Evolutionary conservation across 306 rosid genomes (phyloP).

Genomic region (Heteromeles arbutifolia): DNA sequence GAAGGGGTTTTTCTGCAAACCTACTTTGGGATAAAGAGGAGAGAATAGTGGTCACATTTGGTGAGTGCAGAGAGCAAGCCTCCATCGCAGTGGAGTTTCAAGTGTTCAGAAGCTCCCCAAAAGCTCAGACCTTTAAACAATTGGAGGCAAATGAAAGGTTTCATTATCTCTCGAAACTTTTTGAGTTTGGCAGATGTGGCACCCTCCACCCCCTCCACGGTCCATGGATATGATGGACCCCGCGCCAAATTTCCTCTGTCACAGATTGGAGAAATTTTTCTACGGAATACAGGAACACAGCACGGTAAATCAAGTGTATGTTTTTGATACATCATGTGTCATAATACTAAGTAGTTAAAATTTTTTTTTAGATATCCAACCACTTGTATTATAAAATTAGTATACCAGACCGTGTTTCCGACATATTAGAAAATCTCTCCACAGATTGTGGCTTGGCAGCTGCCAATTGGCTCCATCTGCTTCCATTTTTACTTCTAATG

Average conservation of each 20-base stretch:
- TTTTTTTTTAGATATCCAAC: too few species aligned
- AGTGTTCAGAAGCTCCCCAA: not conserved
- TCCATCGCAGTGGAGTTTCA: constrained; percentile 46
- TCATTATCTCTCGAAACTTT: constrained; percentile 25
- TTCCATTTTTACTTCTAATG: not conserved
- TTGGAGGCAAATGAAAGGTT: constrained; percentile 11
- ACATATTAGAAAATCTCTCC: too few species aligned
- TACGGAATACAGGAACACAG: too few species aligned
- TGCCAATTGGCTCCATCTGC: not conserved
- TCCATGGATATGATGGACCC: constrained; percentile 76
- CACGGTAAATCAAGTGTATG: rapidly evolving
- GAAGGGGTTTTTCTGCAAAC: constrained; percentile 25
- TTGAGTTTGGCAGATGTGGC: constrained; percentile 25
- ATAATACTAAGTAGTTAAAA: too few species aligned
- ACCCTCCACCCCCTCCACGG: constrained; percentile 28
- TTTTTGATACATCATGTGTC: rapidly evolving
- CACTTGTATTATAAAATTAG: too few species aligned
- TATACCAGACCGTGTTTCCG: rapidly evolving
- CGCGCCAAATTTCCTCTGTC: constrained; percentile 1
- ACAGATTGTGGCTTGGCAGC: not conserved
- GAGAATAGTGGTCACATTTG: constrained; percentile 43
- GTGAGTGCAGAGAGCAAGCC: constrained; percentile 46
- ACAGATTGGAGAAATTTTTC: too few species aligned
- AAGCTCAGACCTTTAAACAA: not conserved
- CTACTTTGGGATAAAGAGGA: constrained; percentile 37